Evolutionary conservation across 495 filamentous ascomycete genomes (phyloP), one percentile per base, ranked within the genome.

Genomic region (Cudoniella acicularis): DNA sequence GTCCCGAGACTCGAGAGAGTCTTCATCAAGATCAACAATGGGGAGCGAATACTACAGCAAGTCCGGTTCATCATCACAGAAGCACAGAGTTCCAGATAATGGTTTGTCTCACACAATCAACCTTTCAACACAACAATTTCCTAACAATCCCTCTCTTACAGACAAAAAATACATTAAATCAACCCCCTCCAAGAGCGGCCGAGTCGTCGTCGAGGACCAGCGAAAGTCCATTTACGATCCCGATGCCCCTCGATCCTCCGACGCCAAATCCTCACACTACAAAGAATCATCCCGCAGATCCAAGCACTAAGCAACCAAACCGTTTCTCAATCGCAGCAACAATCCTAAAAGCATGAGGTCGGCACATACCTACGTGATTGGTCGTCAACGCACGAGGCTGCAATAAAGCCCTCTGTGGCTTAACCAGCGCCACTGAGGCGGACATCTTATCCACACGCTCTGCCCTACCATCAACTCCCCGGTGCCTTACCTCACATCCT

Each of bases 111-210:
- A 50, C 48, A 17, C 48, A 24, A 24, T 50, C 48, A 50, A 3
- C 21, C 6, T 6, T n/a, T 50, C 23, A 24, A 24, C 8, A 4
- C 3, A 50, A n/a, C 48, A 50, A 50, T 23, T 25, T 6, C 18
- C 48, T 50, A 50, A 50, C 48, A 50, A 25, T 50, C 18, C 13
- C 30, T 36, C 21, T 50, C 3, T 50, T 50, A 25, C 48, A 50
- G 48, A 25, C 8, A 4, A 20, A 3, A 23, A 50, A 23, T 50
- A 50, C 22, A n/a, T 50, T 6, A 50, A 10, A 6, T 6, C 20
- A n/a, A 50, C n/a, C 6, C 6, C 3, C 43, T 46, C 48, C 18
- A n/a, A 25, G 25, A 10, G 9, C 25, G 48, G 48, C 3, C 23
- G 20, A 21, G 23, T 24, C 11, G 10, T 3, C n/a, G 23, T 50